A percentile compares a stretch with the other conserved stretches of the same genome.
These are phyloP conservation scores for Coelastrella sp. DNA, from an alignment of 139 green algal genomes.

Conservation along the genomic window DNA sequence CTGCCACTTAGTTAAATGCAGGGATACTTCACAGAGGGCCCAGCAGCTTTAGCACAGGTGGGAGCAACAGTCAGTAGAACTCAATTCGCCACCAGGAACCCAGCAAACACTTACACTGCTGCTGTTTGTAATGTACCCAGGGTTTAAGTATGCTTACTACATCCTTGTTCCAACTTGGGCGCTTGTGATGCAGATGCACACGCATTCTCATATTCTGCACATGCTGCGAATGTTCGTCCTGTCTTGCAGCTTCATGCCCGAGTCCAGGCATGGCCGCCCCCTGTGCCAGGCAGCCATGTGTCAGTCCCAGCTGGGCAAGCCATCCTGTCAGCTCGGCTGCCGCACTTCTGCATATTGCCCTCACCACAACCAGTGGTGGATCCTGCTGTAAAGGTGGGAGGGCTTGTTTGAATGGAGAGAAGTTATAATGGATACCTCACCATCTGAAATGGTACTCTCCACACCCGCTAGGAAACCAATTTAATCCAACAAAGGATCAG, in stretches of 20 bases:
- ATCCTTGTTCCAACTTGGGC: background rate
- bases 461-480: too few species aligned
- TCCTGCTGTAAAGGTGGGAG: slow-evolving; percentile 8
- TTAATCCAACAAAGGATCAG: too few species aligned
- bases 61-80: background rate
- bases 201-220: background rate
- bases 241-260: slow-evolving; percentile 63
- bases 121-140: too few species aligned
- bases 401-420: too few species aligned
- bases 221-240: background rate
- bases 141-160: too few species aligned
- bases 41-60: slow-evolving; percentile 66
- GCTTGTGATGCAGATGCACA: background rate
- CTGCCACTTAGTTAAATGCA: slow-evolving; percentile 66
- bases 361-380: slow-evolving; percentile 26
- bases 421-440: too few species aligned
- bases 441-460: too few species aligned
- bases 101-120: too few species aligned
- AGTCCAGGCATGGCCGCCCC: slow-evolving; percentile 60
- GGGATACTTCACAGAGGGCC: slow-evolving; percentile 77
- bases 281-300: slow-evolving; percentile 37
- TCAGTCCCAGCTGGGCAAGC: slow-evolving; percentile 40
- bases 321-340: slow-evolving; percentile 25
- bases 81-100: too few species aligned
- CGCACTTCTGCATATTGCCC: slow-evolving; percentile 37